These are phyloP conservation scores for Echria macrotheca DNA, from an alignment of 495 filamentous ascomycete genomes.

Conservation along the genomic window DNA sequence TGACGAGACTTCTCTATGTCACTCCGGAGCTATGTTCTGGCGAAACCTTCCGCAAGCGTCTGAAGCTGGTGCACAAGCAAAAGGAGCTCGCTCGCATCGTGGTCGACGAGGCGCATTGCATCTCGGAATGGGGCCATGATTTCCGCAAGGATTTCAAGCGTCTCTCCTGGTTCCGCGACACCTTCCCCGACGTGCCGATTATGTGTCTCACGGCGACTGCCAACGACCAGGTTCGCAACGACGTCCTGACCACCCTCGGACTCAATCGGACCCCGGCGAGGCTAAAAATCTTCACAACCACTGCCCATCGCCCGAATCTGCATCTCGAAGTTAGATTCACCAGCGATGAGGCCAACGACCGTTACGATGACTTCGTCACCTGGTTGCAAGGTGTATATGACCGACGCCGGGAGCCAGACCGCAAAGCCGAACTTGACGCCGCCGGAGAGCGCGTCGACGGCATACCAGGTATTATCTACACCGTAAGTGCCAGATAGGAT, in stretches of 20 bases:
- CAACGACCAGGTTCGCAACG: conserved; percentile 67
- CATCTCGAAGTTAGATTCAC: conserved; percentile 93
- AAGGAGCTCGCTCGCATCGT: conserved; percentile 78
- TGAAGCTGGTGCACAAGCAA: conserved; percentile 71
- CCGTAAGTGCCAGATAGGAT: too few relatives aligned
- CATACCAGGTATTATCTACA: conserved; percentile 87
- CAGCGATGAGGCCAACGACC: conserved; percentile 63
- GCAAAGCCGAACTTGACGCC: conserved; percentile 45
- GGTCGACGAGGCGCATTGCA: conserved; percentile 94
- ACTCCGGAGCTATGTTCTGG: conserved; percentile 84
- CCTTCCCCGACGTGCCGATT: conserved; percentile 76
- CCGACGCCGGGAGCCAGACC: conserved; percentile 49
- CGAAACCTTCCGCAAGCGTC: conserved; percentile 67
- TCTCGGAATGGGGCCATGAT: conserved; percentile 97
- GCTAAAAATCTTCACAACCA: conserved; percentile 72
- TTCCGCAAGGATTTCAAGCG: conserved; percentile 89
- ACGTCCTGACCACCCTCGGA: conserved; percentile 71
- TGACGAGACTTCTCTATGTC: conserved; percentile 80
- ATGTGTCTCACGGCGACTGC: conserved; percentile 91
- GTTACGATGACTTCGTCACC: conserved; percentile 59
- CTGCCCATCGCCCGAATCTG: conserved; percentile 75
- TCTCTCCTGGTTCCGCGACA: conserved; percentile 79
- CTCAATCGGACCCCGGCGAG: conserved; percentile 47
- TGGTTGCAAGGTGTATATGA: conserved; percentile 70
- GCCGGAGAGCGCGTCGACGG: conserved; percentile 49